Conservation (phyloP, 2,329 filamentous ascomycete genomes). For the Trichoderma sp. region DNA sequence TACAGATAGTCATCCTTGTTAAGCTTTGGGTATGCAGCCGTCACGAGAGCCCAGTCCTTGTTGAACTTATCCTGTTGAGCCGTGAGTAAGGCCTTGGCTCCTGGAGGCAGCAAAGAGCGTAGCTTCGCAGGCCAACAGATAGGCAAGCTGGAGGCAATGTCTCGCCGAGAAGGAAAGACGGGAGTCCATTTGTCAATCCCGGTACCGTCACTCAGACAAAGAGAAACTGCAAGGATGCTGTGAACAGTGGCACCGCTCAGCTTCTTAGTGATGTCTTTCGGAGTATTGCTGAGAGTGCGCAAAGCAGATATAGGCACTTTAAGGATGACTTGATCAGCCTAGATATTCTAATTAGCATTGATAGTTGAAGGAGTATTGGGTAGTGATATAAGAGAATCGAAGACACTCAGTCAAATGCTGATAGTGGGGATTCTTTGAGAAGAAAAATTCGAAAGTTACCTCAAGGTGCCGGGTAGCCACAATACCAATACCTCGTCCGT, state of each 20-base stretch:
- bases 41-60: slow-evolving; percentile 40
- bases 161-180: slow-evolving; percentile 61
- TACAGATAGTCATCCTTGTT: slow-evolving; percentile 48
- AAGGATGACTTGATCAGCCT: slow-evolving; percentile 55
- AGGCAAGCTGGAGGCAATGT: slow-evolving; percentile 52
- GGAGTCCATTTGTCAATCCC: slow-evolving; percentile 59
- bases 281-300: slow-evolving; percentile 61
- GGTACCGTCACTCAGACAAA: slow-evolving; percentile 52
- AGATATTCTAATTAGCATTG: not conserved
- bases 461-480: slow-evolving; percentile 65
- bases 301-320: slow-evolving; percentile 63
- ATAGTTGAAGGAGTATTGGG: not conserved
- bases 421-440: not conserved
- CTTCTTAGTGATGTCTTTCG: slow-evolving; percentile 47
- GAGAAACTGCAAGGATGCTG: slow-evolving; percentile 66
- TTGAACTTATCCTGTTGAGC: slow-evolving; percentile 50
- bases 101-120: slow-evolving; percentile 43
- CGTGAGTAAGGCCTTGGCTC: slow-evolving; percentile 43
- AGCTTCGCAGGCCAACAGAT: slow-evolving; percentile 46
- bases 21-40: slow-evolving; percentile 28
- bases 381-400: not conserved
- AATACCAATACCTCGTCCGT: slow-evolving; percentile 74
- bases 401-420: not conserved
- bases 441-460: slow-evolving; percentile 41
- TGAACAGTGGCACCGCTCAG: slow-evolving; percentile 61